phyloP scores from a whole-genome alignment of 495 filamentous ascomycete species.

The Eremomyces bilateralis region DNA sequence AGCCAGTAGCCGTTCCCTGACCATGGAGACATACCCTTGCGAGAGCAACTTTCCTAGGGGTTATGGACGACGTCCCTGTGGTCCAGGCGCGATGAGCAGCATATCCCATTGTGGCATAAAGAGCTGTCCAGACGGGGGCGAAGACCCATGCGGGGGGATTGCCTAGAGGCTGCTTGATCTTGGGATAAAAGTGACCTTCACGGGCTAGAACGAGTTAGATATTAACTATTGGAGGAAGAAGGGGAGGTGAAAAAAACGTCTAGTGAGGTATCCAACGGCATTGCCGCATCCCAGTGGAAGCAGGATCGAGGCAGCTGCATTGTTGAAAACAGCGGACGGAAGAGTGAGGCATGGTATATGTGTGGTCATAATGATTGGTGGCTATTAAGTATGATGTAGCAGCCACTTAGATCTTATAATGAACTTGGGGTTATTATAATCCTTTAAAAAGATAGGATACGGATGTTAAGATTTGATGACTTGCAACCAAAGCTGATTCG shows the following conservation, averaged over 20 bases:
- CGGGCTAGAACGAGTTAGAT: too few relatives aligned
- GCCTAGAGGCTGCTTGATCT: conserved; percentile 58
- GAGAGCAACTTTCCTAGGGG: conserved; percentile 16
- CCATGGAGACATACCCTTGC: conserved; percentile 25
- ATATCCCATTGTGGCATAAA: conserved; percentile 83
- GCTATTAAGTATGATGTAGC: too few relatives aligned
- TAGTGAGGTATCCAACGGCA: too few relatives aligned
- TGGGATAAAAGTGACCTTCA: too few relatives aligned
- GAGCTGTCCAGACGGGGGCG: conserved; percentile 61
- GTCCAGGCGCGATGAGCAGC: conserved; percentile 48
- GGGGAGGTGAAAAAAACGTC: too few relatives aligned
- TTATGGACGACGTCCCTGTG: conserved; percentile 32
- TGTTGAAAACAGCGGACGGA: conserved; percentile 38
- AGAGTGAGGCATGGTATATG: conserved; percentile 35
- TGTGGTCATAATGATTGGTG: conserved; percentile 37
- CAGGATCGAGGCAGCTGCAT: conserved; percentile 43
- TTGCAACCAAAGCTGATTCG: too few relatives aligned
- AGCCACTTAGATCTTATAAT: too few relatives aligned
- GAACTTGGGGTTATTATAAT: too few relatives aligned
- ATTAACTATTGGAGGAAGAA: too few relatives aligned
- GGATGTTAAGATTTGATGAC: too few relatives aligned
- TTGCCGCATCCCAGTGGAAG: conserved; percentile 44
- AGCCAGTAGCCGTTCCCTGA: conserved; percentile 2
- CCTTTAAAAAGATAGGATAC: too few relatives aligned
- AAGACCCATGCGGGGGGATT: conserved; percentile 64